Conservation (phyloP, 257 asterid species). For the Capsicum pubescens region DNA sequence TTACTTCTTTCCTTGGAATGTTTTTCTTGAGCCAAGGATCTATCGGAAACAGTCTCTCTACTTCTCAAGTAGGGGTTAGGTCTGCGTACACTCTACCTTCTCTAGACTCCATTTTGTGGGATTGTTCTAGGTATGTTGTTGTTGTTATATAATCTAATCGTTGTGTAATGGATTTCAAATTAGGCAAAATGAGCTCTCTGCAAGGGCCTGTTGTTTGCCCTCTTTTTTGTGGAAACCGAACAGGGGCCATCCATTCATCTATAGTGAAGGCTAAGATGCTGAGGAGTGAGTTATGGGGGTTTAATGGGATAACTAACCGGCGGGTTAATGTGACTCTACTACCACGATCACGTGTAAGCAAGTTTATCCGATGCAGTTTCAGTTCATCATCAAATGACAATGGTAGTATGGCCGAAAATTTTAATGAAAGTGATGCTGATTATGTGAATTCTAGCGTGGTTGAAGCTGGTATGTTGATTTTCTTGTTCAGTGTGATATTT, state of each 20-base stretch:
- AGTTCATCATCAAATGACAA: constrained; percentile 90
- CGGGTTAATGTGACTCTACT: constrained; percentile 34
- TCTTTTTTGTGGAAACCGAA: constrained; percentile 56
- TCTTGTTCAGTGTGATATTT: neutral
- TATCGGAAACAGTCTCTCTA: no score
- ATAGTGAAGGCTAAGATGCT: constrained; percentile 52
- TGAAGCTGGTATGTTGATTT: constrained; percentile 76
- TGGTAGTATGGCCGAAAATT: constrained; percentile 83
- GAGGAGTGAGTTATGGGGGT: constrained; percentile 59
- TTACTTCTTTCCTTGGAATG: no score
- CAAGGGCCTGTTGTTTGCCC: constrained; percentile 72
- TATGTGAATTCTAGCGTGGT: constrained; percentile 82
- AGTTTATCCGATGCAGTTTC: constrained; percentile 57
- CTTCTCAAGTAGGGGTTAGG: no score
- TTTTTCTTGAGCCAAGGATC: no score
- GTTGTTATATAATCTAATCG: neutral
- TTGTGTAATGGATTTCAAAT: neutral
- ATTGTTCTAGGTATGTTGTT: no score
- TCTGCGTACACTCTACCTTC: no score
- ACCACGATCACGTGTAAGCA: constrained; percentile 39
- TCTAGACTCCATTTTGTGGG: no score
- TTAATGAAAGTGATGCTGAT: constrained; percentile 73
- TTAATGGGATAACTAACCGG: constrained; percentile 41
- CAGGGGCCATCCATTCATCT: constrained; percentile 50
- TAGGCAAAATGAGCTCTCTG: constrained; percentile 34